A percentile compares a stretch with the other conserved stretches of the same genome.
phyloP scores from a whole-genome alignment of 1,139 yeast species.

The Magnusiomyces tetraspermus region DNA sequence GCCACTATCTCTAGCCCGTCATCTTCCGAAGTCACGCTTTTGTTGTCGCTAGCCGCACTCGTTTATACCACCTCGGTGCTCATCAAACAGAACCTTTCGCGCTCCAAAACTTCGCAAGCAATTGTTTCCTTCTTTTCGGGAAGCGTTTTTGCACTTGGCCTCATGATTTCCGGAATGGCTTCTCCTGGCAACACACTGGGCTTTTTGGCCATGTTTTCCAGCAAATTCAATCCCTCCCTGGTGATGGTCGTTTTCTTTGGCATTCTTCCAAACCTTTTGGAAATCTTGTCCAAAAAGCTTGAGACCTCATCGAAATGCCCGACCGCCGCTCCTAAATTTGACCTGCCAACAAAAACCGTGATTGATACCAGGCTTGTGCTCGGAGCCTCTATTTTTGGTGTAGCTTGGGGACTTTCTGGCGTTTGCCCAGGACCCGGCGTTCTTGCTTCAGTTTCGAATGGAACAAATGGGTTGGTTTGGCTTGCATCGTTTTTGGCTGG shows the following conservation, averaged over 20 bases:
- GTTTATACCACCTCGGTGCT: slow-evolving; percentile 6
- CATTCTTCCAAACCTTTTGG: slow-evolving; percentile 36
- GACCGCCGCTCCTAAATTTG: slow-evolving; percentile 14
- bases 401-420: slow-evolving; percentile 43
- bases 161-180: slow-evolving; percentile 40
- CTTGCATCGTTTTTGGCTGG: slow-evolving; percentile 17
- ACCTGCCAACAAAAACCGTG: slow-evolving; percentile 22
- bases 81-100: slow-evolving; percentile 14
- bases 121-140: slow-evolving; percentile 34
- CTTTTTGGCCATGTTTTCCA: slow-evolving; percentile 34
- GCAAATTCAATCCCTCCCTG: slow-evolving; percentile 39
- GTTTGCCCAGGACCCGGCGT: slow-evolving; percentile 43
- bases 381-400: slow-evolving; percentile 38
- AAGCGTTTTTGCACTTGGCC: slow-evolving; percentile 38
- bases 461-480: slow-evolving; percentile 22
- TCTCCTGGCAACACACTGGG: slow-evolving; percentile 38
- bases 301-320: background rate
- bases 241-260: slow-evolving; percentile 36
- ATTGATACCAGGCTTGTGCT: slow-evolving; percentile 28
- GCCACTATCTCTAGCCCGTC: slow-evolving; percentile 14
- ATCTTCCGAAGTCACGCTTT: slow-evolving; percentile 10
- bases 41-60: slow-evolving; percentile 14
- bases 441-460: slow-evolving; percentile 21
- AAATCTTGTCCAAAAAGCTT: slow-evolving; percentile 2
- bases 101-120: slow-evolving; percentile 17